Conservation (phyloP, 805 yeast genomes). For the Cyberlindnera veronae region DNA sequence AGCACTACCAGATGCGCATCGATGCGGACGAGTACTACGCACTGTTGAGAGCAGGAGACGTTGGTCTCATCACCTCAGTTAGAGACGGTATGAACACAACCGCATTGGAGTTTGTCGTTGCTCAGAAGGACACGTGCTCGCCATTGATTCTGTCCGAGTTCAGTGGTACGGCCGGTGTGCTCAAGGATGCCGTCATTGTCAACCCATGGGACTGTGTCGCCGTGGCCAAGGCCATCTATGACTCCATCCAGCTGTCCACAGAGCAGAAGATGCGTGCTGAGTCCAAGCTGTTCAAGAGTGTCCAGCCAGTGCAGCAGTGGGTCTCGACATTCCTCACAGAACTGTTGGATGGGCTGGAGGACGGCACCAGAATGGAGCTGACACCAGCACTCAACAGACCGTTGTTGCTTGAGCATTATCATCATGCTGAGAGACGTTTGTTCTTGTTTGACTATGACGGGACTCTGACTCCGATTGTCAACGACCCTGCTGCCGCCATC, state of each 20-base stretch:
- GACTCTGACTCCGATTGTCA: slow-evolving; percentile 92
- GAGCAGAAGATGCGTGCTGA: slow-evolving; percentile 46
- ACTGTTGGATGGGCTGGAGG: slow-evolving; percentile 38
- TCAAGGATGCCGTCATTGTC: slow-evolving; percentile 72
- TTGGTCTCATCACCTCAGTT: slow-evolving; percentile 83
- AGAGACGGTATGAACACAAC: slow-evolving; percentile 98
- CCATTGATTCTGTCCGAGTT: slow-evolving; percentile 91
- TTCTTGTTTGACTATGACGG: slow-evolving; percentile 97
- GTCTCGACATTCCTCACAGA: slow-evolving; percentile 56
- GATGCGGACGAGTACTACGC: slow-evolving; percentile 89
- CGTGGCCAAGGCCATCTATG: slow-evolving; percentile 79
- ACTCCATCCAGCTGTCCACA: slow-evolving; percentile 53
- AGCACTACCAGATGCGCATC: slow-evolving; percentile 88
- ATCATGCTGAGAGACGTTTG: slow-evolving; percentile 60
- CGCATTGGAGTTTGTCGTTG: slow-evolving; percentile 84
- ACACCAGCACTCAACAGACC: slow-evolving; percentile 85
- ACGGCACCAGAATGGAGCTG: slow-evolving; percentile 42
- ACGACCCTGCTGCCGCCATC: slow-evolving; percentile 97
- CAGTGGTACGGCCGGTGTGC: slow-evolving; percentile 77
- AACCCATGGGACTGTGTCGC: slow-evolving; percentile 98
- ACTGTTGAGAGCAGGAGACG: slow-evolving; percentile 80
- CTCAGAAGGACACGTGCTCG: slow-evolving; percentile 68
- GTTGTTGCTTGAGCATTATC: slow-evolving; percentile 54
- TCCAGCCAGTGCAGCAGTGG: slow-evolving; percentile 81
- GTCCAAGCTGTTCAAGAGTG: slow-evolving; percentile 54